Percentiles rank a stretch among this genome's conserved stretches.
phyloP scores from a whole-genome alignment of 805 yeast species.

The Yamadazyma paraphyllophila region DNA sequence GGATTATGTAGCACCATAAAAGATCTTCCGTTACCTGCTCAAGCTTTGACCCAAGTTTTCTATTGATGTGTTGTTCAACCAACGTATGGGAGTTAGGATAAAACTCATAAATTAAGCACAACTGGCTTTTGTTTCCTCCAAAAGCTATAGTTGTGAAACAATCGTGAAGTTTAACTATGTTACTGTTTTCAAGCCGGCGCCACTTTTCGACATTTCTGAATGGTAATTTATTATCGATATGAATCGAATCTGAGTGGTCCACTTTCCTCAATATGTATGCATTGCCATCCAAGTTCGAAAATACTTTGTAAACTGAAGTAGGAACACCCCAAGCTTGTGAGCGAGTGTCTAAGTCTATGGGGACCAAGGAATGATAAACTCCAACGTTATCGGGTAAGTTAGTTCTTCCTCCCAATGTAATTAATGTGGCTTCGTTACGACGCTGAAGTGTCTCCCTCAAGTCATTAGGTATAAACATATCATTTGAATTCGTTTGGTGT shows the following conservation, averaged over 20 bases:
- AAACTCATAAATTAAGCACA: constrained; percentile 80
- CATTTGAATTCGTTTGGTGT: constrained; percentile 67
- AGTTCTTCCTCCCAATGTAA: constrained; percentile 51
- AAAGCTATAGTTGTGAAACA: constrained; percentile 86
- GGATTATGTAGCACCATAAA: constrained; percentile 76
- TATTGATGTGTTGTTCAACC: constrained; percentile 61
- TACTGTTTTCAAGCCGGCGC: constrained; percentile 54
- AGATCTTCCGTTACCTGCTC: constrained; percentile 60
- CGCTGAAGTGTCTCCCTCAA: constrained; percentile 68
- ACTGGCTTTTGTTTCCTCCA: constrained; percentile 61
- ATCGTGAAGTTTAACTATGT: constrained; percentile 67
- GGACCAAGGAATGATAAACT: constrained; percentile 78
- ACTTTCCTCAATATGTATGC: constrained; percentile 75
- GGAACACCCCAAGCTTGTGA: constrained; percentile 50
- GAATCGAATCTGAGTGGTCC: constrained; percentile 35
- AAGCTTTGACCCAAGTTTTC: constrained; percentile 37
- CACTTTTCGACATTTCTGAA: constrained; percentile 65
- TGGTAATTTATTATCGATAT: constrained; percentile 47
- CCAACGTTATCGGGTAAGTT: constrained; percentile 58
- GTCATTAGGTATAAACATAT: constrained; percentile 69
- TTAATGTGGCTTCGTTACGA: constrained; percentile 79
- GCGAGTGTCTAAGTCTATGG: constrained; percentile 55
- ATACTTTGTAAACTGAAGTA: constrained; percentile 72
- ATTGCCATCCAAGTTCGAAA: constrained; percentile 74
- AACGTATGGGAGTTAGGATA: constrained; percentile 75